Percentiles rank a stretch among this genome's conserved stretches.
These are phyloP conservation scores for Herpomyces periplanetae DNA, from an alignment of 2,329 filamentous ascomycete genomes.

Conservation along the genomic window DNA sequence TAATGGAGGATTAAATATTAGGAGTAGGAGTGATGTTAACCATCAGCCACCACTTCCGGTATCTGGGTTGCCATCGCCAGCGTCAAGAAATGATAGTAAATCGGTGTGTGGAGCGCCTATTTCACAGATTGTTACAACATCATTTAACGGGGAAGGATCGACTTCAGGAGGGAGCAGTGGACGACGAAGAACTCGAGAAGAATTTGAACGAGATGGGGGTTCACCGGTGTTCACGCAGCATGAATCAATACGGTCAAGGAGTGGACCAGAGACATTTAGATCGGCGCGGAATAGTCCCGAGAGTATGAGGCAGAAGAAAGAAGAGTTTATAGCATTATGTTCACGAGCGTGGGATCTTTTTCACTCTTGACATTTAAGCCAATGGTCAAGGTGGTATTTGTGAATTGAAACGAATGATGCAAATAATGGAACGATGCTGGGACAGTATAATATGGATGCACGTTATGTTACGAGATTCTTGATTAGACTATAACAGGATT, in stretches of 20 bases:
- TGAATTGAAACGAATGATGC: too few species aligned
- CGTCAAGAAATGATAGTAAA: too few species aligned
- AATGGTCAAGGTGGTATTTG: too few species aligned
- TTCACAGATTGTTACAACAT: too few species aligned
- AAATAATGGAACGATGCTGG: too few species aligned
- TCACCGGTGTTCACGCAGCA: too few species aligned
- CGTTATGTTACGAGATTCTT: too few species aligned
- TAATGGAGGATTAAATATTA: too few species aligned
- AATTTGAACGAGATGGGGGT: conserved; percentile 34
- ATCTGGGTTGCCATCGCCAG: conserved; percentile 28
- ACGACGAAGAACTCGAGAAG: conserved; percentile 39
- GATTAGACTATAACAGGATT: too few species aligned
- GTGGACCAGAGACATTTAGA: conserved; percentile 21
- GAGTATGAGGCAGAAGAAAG: conserved; percentile 46
- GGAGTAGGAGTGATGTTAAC: too few species aligned
- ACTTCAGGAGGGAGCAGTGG: conserved; percentile 14
- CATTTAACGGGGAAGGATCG: conserved; percentile 4
- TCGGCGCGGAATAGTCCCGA: conserved; percentile 49
- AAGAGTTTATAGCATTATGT: conserved; percentile 58
- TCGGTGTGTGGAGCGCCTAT: too few species aligned
- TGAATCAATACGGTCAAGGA: conserved; percentile 11
- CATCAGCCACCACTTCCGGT: conserved; percentile 76
- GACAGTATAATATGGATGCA: too few species aligned
- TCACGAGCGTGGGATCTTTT: conserved; percentile 83
- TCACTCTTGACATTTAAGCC: conserved; percentile 26